Evolutionary conservation across 2,329 filamentous ascomycete species (phyloP).

Genomic region (Sporothrix luriei): DNA sequence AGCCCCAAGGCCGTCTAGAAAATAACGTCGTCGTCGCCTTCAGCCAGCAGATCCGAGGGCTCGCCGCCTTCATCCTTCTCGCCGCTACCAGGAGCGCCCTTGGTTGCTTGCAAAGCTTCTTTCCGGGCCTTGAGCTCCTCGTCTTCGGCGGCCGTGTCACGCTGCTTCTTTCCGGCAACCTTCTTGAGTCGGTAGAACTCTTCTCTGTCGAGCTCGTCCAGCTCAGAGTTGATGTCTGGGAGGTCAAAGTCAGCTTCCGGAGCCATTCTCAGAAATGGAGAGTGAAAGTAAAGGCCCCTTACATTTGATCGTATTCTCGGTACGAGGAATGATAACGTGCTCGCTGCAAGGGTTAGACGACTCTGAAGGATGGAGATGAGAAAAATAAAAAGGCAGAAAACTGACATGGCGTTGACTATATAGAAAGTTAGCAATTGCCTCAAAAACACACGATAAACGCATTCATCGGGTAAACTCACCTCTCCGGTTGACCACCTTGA

Average conservation of each 20-base stretch:
- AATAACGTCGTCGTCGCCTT: slow-evolving; percentile 80
- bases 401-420: slow-evolving; percentile 87
- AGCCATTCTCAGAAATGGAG: not conserved
- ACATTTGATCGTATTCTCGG: slow-evolving; percentile 99
- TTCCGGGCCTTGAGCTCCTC: slow-evolving; percentile 76
- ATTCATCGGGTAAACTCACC: slow-evolving; percentile 52
- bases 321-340: slow-evolving; percentile 95
- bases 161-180: slow-evolving; percentile 81
- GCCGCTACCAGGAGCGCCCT: slow-evolving; percentile 38
- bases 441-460: not conserved
- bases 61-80: slow-evolving; percentile 44
- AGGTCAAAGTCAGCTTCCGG: not conserved
- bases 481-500: slow-evolving; percentile 98
- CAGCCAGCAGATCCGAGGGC: slow-evolving; percentile 68
- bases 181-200: slow-evolving; percentile 99
- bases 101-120: slow-evolving; percentile 51
- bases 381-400: slow-evolving; percentile 33
- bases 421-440: slow-evolving; percentile 41
- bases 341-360: slow-evolving; percentile 54
- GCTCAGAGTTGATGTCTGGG: slow-evolving; percentile 90
- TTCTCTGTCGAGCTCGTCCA: slow-evolving; percentile 95
- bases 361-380: not conserved
- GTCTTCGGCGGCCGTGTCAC: slow-evolving; percentile 71
- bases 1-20: slow-evolving; percentile 56
- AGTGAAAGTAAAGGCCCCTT: slow-evolving; percentile 39